Base-by-base conservation (phyloP, 345 rosid genomes). In the Pugionium cornutum region DNA sequence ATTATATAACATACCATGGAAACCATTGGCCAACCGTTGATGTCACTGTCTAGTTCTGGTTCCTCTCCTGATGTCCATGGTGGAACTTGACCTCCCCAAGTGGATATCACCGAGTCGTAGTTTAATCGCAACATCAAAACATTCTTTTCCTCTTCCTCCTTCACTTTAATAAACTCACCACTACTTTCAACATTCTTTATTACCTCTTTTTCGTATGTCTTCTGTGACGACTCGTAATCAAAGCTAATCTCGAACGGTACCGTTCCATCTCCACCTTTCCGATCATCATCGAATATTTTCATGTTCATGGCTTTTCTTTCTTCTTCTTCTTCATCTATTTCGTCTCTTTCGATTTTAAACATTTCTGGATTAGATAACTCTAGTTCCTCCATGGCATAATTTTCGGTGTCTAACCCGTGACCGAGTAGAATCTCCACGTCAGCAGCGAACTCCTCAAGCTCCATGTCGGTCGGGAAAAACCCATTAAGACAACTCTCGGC, bases 401-500 rank as follows among this genome's bases (percentile, higher is more conserved):
- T 76, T 72, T 90, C 89, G 1, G 76, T 76, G 30, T 85, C 92
- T 29, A 89, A 80, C 4, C 88, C 92, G 40, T 75, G 81, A 5
- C 99, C 97, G 1, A 94, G 84, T 72, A 94, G 71, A 65, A 72
- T 86, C 81, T 94, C 95, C 40, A 94, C 94, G 57, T 88, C 89
- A 5, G 97, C 97, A 6, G 94, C 88, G 50, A 92, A 94, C 60
- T 88, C 92, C 1, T 85, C 99, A 5, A 90, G 86, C 42, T 94
- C 99, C 84, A 74, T 76, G 5, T 90, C 92, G 5, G 97, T 81
- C 4, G 92, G 97, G 25, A 84, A 81, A 64, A 86, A 74, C 44
- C 87, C 88, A 48, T 68, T 75, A 0, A 67, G 50, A 68, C 74
- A 68, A 68, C 78, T 67, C 48, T 75, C 74, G 1, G 47, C 69